A percentile compares a stretch with the other conserved stretches of the same genome.
Evolutionary conservation across 257 asterid genomes (phyloP).

Genomic region (Verbascum thapsus): DNA sequence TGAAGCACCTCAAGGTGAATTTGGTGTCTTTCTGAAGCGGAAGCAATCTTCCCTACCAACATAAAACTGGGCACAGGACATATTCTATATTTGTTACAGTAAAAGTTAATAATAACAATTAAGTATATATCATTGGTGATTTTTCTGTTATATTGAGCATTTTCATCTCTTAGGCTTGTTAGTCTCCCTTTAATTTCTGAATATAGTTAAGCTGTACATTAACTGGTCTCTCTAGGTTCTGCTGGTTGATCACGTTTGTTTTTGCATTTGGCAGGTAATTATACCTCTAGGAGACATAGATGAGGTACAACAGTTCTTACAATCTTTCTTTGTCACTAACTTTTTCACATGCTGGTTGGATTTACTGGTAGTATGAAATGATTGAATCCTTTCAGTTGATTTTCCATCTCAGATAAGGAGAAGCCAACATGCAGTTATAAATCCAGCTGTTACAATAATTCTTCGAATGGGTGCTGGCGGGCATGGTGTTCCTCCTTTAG

Average conservation of each 20-base stretch:
- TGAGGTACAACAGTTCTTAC: slow-evolving; percentile 61
- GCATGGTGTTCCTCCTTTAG: slow-evolving; percentile 98
- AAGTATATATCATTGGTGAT: too few species aligned
- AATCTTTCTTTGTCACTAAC: slow-evolving; percentile 25
- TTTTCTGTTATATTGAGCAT: not conserved
- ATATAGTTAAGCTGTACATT: not conserved
- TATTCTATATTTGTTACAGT: too few species aligned
- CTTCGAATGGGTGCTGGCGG: slow-evolving; percentile 99
- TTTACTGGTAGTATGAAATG: slow-evolving; percentile 14
- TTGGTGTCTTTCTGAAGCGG: too few species aligned
- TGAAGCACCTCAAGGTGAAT: too few species aligned
- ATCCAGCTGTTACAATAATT: slow-evolving; percentile 91
- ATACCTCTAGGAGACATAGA: slow-evolving; percentile 87
- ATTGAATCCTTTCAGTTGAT: slow-evolving; percentile 24
- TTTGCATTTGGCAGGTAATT: slow-evolving; percentile 62
- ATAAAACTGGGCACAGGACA: too few species aligned
- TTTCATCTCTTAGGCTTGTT: not conserved
- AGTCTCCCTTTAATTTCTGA: slow-evolving; percentile 24
- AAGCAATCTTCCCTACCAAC: too few species aligned
- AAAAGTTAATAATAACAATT: too few species aligned
- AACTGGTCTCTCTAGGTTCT: slow-evolving; percentile 13
- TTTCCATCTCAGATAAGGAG: slow-evolving; percentile 67
- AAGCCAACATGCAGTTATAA: slow-evolving; percentile 93
- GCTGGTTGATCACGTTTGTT: slow-evolving; percentile 26
- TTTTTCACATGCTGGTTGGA: slow-evolving; percentile 17